Base-by-base conservation (phyloP, 225 moss, liverwort and hornwort genomes). In the Climacium dendroides region DNA sequence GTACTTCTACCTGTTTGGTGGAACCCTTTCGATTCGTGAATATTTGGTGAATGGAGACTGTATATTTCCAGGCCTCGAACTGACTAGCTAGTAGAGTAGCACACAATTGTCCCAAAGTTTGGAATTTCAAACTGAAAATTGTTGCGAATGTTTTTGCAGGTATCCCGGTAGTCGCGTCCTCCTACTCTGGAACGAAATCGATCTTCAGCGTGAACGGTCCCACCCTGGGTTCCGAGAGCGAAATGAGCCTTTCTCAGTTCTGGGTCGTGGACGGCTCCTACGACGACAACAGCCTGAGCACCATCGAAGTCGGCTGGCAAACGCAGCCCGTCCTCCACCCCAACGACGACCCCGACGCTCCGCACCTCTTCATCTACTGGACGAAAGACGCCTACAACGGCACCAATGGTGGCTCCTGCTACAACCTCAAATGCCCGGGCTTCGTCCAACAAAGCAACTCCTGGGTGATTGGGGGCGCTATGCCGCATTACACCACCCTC, bases 161-260 rank as follows among this genome's bases (percentile, higher is more conserved):
- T 10, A 8, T 87, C 25, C 79, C 85, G 14, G 0, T 0, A 5
- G 7, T 19, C 2, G 3, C 48, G 3, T 13, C 50, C 53, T 15
- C 86, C 5, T 92, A 90, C 64, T 66, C 67, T 3, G 89, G 91
- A 11, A 52, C 77, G 10, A 63, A 9, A 25, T 54, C 89, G 8
- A 8, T 64, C 6, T 76, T 90, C 83, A 93, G 89, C 41, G 84
- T 93, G 13, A 89, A 90, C 23, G 71, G 18, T 2, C 93, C 93
- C 4, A 48, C 25, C 9, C 11, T 93, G 13, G 86, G 23, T 10
- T 45, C 45, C 24, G 1, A 22, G 5, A 17, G 4, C 35, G 89
- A 86, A 11, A 60, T 87, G 26, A 89, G 83, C 78, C 86, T 93
- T 10, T 89, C 89, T 4, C 93, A 93, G 45, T 5, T 89, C 13